These are phyloP conservation scores for Coemansia sp. DNA, from an alignment of 192 early-diverging fungal species.

Conservation along the genomic window DNA sequence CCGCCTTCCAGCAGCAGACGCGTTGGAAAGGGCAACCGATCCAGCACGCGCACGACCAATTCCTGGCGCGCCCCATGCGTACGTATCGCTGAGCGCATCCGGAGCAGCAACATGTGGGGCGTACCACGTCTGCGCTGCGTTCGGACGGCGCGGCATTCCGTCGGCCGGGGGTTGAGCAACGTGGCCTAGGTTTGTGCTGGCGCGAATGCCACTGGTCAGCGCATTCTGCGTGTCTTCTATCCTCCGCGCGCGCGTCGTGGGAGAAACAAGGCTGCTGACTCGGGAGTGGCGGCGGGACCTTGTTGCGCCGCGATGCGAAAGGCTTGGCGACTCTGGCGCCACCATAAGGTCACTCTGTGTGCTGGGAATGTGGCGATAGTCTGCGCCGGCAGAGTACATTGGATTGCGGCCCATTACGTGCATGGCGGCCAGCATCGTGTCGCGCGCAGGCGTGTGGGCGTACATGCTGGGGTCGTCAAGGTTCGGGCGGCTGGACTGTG, in stretches of 20 bases:
- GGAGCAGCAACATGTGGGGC: neutral
- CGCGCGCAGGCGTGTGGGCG: slow-evolving; percentile 41
- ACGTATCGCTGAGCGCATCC: slow-evolving; percentile 39
- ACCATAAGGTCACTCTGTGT: slow-evolving; percentile 3
- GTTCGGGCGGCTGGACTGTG: slow-evolving; percentile 33
- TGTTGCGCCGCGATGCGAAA: slow-evolving; percentile 3
- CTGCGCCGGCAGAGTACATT: slow-evolving; percentile 2
- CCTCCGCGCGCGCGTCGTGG: slow-evolving; percentile 30
- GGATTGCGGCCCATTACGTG: slow-evolving; percentile 20
- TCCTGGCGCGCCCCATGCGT: slow-evolving; percentile 32
- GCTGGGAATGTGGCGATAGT: slow-evolving; percentile 13
- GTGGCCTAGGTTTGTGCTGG: slow-evolving; percentile 1
- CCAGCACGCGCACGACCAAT: slow-evolving; percentile 27
- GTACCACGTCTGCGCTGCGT: slow-evolving; percentile 21
- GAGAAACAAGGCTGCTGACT: slow-evolving; percentile 42
- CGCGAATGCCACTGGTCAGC: slow-evolving; percentile 25
- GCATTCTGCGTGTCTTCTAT: slow-evolving; percentile 46
- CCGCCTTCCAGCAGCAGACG: neutral
- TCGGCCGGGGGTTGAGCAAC: slow-evolving; percentile 1
- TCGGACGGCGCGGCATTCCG: slow-evolving; percentile 8
- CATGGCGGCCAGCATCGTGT: slow-evolving; percentile 20
- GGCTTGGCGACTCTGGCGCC: slow-evolving; percentile 31
- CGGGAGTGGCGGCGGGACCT: slow-evolving; percentile 21
- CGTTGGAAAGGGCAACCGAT: slow-evolving; percentile 22
- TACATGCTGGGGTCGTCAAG: slow-evolving; percentile 41